Percentiles rank a stretch among this genome's conserved stretches.
phyloP scores from a whole-genome alignment of 768 basidiomycete species.

The Pleurotus eryngii region DNA sequence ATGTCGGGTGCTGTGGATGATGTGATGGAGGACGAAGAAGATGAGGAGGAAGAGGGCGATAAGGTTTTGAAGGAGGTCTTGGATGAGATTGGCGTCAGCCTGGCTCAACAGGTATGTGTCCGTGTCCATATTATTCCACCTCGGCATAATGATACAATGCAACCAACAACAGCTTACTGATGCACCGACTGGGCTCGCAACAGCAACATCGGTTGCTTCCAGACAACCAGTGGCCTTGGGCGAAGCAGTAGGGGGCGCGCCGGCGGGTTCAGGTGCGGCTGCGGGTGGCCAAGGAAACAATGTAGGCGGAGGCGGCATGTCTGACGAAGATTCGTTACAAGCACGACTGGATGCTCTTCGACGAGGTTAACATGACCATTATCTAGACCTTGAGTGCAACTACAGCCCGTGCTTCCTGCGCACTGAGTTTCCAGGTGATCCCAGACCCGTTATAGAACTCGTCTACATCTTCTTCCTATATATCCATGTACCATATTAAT shows the following conservation, averaged over 20 bases:
- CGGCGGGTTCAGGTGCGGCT: conserved; percentile 13
- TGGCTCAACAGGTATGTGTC: conserved; percentile 73
- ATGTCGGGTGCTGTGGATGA: conserved; percentile 99
- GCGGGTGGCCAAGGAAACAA: conserved; percentile 33
- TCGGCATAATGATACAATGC: conserved; percentile 10
- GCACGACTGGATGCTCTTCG: conserved; percentile 89
- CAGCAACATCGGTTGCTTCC: conserved; percentile 52
- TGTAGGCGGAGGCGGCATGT: conserved; percentile 37
- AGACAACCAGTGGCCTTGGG: conserved; percentile 87
- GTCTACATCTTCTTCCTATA: conserved; percentile 89
- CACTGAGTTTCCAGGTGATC: conserved; percentile 80
- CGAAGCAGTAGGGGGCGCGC: conserved; percentile 45
- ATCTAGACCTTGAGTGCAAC: conserved; percentile 51
- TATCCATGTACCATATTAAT: conserved; percentile 4
- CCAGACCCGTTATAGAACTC: conserved; percentile 94
- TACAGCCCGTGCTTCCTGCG: conserved; percentile 72
- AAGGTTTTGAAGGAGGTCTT: conserved; percentile 94
- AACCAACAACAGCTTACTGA: conserved; percentile 64
- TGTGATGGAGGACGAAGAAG: conserved; percentile 96
- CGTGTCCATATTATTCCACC: conserved; percentile 6
- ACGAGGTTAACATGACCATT: conserved; percentile 44
- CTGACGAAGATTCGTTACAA: conserved; percentile 92
- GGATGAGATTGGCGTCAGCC: conserved; percentile 92
- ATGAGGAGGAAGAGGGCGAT: conserved; percentile 95
- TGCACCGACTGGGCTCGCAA: conserved; percentile 70